Conservation (phyloP, 371 early-diverging fungal species). For the Syncephalastrum sp. region DNA sequence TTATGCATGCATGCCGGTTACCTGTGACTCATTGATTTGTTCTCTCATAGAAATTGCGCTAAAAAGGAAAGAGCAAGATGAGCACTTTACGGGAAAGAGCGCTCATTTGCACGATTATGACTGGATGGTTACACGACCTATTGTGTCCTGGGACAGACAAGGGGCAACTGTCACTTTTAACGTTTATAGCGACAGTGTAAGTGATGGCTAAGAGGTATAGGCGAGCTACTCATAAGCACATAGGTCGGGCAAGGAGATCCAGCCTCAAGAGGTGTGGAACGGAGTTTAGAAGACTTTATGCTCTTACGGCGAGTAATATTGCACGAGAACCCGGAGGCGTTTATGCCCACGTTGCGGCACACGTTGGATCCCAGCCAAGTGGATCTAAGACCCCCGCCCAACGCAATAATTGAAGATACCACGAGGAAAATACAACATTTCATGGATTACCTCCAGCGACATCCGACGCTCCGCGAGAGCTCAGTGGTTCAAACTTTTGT, state of each 20-base stretch:
- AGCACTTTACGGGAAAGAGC: too few species aligned
- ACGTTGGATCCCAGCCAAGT: constrained; percentile 36
- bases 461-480: constrained; percentile 44
- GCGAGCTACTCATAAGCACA: too few species aligned
- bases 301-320: constrained; percentile 41
- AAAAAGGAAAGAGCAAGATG: constrained; percentile 2
- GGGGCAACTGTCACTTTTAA: too few species aligned
- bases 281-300: constrained; percentile 48
- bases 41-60: not conserved
- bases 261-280: constrained; percentile 7
- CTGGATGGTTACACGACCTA: constrained; percentile 4
- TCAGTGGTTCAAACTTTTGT: constrained; percentile 53
- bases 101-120: constrained; percentile 1
- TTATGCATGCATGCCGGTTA: too few species aligned
- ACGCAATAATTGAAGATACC: constrained; percentile 26
- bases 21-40: not conserved
- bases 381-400: constrained; percentile 46
- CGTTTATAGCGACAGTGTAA: too few species aligned
- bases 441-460: constrained; percentile 46
- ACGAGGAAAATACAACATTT: constrained; percentile 38
- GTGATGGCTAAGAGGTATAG: too few species aligned
- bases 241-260: too few species aligned
- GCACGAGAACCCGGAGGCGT: constrained; percentile 47
- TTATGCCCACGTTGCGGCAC: constrained; percentile 47
- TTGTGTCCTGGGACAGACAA: too few species aligned